Evolutionary conservation across 148 eudicot genomes (phyloP).

Genomic region (Arbutus unedo): DNA sequence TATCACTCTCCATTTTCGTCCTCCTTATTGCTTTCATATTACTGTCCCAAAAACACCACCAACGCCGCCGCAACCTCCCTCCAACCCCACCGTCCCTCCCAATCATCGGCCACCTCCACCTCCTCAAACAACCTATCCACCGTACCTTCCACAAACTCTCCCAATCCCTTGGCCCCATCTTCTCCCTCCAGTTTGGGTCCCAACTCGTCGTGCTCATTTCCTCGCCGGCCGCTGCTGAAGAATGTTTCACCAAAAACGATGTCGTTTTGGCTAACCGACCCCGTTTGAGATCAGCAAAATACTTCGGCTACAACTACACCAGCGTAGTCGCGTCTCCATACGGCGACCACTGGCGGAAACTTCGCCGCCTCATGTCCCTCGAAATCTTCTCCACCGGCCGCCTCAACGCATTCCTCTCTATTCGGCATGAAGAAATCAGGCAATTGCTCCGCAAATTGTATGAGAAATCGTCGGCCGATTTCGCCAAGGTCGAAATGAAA

Average conservation of each 20-base stretch:
- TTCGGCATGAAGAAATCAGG: background rate
- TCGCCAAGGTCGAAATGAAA: background rate
- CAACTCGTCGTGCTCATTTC: background rate
- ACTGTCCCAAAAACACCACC: too few relatives aligned
- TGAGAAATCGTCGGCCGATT: background rate
- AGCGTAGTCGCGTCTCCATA: background rate
- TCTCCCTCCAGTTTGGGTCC: background rate
- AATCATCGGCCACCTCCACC: slow-evolving; percentile 13
- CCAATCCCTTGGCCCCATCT: background rate
- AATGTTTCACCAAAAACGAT: background rate
- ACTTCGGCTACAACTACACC: background rate
- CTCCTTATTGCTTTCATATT: too few relatives aligned
- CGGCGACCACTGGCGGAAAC: slow-evolving; percentile 14
- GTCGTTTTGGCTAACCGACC: slow-evolving; percentile 1
- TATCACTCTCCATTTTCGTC: too few relatives aligned
- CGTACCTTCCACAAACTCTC: background rate
- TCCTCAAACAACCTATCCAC: background rate
- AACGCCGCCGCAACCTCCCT: background rate
- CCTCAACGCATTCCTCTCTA: background rate
- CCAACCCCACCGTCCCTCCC: background rate
- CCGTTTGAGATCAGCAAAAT: background rate
- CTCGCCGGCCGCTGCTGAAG: background rate
- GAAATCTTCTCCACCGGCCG: too few relatives aligned
- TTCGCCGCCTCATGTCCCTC: background rate
- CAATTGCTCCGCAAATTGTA: background rate